These are phyloP conservation scores for Epichloe gansuensis DNA, from an alignment of 2,329 filamentous ascomycete species.

Conservation along the genomic window DNA sequence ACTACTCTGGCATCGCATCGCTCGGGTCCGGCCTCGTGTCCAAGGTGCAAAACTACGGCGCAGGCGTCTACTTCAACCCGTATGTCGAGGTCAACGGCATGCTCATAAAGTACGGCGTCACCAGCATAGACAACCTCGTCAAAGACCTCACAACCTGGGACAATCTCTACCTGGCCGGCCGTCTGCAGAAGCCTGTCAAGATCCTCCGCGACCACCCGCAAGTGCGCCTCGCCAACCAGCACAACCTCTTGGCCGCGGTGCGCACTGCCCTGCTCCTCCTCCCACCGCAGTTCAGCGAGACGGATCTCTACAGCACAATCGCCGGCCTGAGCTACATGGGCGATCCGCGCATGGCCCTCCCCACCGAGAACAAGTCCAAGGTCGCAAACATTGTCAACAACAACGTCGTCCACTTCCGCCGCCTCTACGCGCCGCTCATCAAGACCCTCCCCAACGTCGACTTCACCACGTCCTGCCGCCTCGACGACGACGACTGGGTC, in stretches of 20 bases:
- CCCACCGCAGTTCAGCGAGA: slow-evolving; percentile 72
- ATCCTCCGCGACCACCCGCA: slow-evolving; percentile 88
- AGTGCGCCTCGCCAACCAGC: slow-evolving; percentile 87
- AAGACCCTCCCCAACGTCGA: slow-evolving; percentile 78
- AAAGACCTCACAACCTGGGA: slow-evolving; percentile 83
- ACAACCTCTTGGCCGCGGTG: slow-evolving; percentile 84
- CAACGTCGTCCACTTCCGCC: slow-evolving; percentile 83
- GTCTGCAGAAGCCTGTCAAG: slow-evolving; percentile 94
- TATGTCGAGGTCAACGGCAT: slow-evolving; percentile 91
- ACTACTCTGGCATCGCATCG: slow-evolving; percentile 78
- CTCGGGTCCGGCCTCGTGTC: slow-evolving; percentile 78
- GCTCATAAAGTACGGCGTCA: slow-evolving; percentile 95
- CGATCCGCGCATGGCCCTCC: slow-evolving; percentile 87
- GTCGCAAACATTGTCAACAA: slow-evolving; percentile 87
- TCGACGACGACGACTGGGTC: slow-evolving; percentile 27
- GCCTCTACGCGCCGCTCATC: slow-evolving; percentile 80
- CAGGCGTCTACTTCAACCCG: slow-evolving; percentile 95
- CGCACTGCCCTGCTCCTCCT: slow-evolving; percentile 81
- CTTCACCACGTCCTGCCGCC: slow-evolving; percentile 46
- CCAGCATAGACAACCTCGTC: slow-evolving; percentile 82
- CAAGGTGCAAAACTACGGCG: slow-evolving; percentile 79
- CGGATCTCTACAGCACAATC: slow-evolving; percentile 80
- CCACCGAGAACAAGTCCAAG: slow-evolving; percentile 83
- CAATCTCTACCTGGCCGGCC: slow-evolving; percentile 88
- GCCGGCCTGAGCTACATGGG: slow-evolving; percentile 88